A percentile compares a stretch with the other conserved stretches of the same genome.
phyloP scores from a whole-genome alignment of 495 filamentous ascomycete species.

The Xeromyces bisporus region DNA sequence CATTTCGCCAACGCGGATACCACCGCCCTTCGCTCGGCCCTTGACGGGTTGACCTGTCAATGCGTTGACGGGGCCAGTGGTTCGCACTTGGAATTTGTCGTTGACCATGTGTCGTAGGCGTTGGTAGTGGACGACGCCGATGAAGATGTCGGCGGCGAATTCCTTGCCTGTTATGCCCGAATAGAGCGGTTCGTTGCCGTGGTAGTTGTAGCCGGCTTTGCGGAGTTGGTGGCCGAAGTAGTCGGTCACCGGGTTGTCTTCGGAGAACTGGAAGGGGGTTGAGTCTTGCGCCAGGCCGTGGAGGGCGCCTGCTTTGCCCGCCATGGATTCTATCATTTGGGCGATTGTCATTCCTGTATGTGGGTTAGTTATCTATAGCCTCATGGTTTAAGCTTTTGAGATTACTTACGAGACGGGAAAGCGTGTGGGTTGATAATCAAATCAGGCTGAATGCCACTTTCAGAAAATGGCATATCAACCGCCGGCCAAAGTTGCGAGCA shows the following conservation, averaged over 20 bases:
- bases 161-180: conserved; percentile 89
- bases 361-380: conserved; percentile 8
- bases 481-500: conserved; percentile 92
- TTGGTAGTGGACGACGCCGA: conserved; percentile 95
- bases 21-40: conserved; percentile 84
- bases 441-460: conserved; percentile 92
- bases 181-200: conserved; percentile 97
- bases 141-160: conserved; percentile 86
- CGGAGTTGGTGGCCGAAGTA: conserved; percentile 91
- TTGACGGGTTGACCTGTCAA: conserved; percentile 95
- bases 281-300: conserved; percentile 90
- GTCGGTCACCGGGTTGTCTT: conserved; percentile 79
- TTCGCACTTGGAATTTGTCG: conserved; percentile 97
- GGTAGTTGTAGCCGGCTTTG: conserved; percentile 92
- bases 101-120: conserved; percentile 97
- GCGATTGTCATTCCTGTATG: conserved; percentile 77
- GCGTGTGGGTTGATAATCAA: conserved; percentile 98
- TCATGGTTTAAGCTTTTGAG: no score
- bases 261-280: conserved; percentile 87
- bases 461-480: conserved; percentile 92
- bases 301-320: conserved; percentile 83
- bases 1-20: conserved; percentile 98
- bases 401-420: conserved; percentile 80
- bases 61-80: conserved; percentile 74
- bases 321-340: conserved; percentile 96